Percentiles rank a stretch among this genome's conserved stretches.
Evolutionary conservation across 176 grass and related monocot genomes (phyloP).

Genomic region (Zoysia pacifica): DNA sequence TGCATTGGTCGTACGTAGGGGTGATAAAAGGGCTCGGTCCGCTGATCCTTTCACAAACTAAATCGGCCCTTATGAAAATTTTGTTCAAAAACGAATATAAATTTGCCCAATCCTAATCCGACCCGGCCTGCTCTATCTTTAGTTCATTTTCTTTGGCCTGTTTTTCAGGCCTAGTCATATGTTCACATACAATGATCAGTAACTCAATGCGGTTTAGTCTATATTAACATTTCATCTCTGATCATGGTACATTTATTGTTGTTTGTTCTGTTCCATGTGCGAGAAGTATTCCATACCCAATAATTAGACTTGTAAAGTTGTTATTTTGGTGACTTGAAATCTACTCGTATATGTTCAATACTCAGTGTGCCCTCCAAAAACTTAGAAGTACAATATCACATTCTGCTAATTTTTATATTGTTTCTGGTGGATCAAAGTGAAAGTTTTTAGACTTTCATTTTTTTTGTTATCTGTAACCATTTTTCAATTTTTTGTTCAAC

Average conservation of each 20-base stretch:
- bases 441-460: not conserved
- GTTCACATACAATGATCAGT: constrained; percentile 9
- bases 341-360: not conserved
- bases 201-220: constrained; percentile 13
- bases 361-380: not conserved
- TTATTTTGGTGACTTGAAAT: not conserved
- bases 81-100: too few relatives aligned
- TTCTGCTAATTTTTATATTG: not conserved
- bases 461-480: constrained; percentile 9
- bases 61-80: too few relatives aligned
- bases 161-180: too few relatives aligned
- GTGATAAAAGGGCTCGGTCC: too few relatives aligned
- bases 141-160: too few relatives aligned
- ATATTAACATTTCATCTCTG: not conserved
- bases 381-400: not conserved
- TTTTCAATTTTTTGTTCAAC: constrained; percentile 27
- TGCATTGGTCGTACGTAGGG: not conserved
- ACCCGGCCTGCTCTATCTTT: too few relatives aligned
- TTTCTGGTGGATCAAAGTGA: constrained; percentile 7
- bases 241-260: not conserved
- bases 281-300: constrained; percentile 22
- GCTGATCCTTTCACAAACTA: too few relatives aligned
- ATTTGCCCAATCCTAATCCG: too few relatives aligned
- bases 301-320: not conserved
- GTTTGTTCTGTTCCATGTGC: constrained; percentile 15